Base-by-base conservation (phyloP, 495 filamentous ascomycete genomes). In the Podospora pseudocomata region DNA sequence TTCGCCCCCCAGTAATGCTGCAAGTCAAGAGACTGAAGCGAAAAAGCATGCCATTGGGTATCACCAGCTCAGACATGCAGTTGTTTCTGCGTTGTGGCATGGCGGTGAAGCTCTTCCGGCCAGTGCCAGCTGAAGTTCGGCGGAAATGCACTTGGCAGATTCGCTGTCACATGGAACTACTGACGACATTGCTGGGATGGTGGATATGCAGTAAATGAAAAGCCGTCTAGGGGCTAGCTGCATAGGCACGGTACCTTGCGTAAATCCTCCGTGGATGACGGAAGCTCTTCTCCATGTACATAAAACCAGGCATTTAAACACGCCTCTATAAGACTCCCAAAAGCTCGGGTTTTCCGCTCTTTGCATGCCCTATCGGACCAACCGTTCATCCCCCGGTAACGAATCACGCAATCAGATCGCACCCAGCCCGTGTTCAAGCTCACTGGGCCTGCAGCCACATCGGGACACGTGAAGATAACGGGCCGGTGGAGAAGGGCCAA, bases 391-490 rank as follows among this genome's bases (percentile, higher is more conserved):
- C n/a, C 13, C 27, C 61, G 30, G 32, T 16, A 34, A 63, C 61
- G 61, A 20, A 63, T 63, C 61, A 63, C 61, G 61, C 61, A 39
- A 34, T 39, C 61, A 39, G 61, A 63, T 63, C 30, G 61, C 28
- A 63, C 20, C 6, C 30, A 16, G 61, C 61, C 30, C 32, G 30
- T 49, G 61, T 18, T 18, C 20, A 32, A 61, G 59, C 59, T 61
- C 39, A 5, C 55, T 6, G 49, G 5, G 3, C 32, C 28, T 63
- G 61, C 61, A 63, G 61, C 61, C 61, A 53, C 61, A 63, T 63
- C 34, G 32, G 61, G 30, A 44, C 61, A 63, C 61, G 61, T 63
- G 61, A 63, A 63, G 32, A 63, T 63, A 63, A 32, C 27, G 61
- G 61, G n/a, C 20, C 30, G 18, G 61, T 63, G 61, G 61, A 49